A percentile compares a stretch with the other conserved stretches of the same genome.
Conservation (phyloP, 1,284 basidiomycete species). For the Ceratobasidium sp. region DNA sequence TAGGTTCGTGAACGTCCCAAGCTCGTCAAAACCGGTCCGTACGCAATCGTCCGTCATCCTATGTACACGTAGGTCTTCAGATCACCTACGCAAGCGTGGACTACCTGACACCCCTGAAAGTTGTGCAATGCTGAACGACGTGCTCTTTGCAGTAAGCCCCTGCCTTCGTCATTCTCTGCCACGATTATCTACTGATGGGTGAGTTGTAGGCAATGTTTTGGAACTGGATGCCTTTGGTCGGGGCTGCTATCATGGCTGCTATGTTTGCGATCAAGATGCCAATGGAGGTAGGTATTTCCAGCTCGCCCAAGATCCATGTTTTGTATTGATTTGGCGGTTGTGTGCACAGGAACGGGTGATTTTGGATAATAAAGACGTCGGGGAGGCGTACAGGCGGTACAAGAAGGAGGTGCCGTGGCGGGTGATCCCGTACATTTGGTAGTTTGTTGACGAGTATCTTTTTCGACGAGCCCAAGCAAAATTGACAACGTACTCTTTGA, state of each 20-base stretch:
- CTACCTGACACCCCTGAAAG: neutral
- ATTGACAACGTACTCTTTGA: too few relatives aligned
- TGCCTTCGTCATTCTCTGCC: neutral
- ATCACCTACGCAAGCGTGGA: neutral
- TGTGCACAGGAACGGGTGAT: constrained; percentile 17
- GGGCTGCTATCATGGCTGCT: constrained; percentile 5
- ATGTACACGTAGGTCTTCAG: constrained; percentile 21
- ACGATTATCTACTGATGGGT: neutral
- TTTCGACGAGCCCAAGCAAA: neutral
- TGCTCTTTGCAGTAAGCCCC: neutral
- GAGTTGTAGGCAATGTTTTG: constrained; percentile 20
- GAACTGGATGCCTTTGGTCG: constrained; percentile 34
- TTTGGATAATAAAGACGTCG: constrained; percentile 6
- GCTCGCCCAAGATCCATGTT: neutral
- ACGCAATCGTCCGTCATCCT: constrained; percentile 15
- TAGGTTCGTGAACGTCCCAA: constrained; percentile 34
- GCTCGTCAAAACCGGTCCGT: constrained; percentile 26
- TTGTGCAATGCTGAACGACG: constrained; percentile 11
- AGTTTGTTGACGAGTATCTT: neutral
- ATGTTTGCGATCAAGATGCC: constrained; percentile 28
- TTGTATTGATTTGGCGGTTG: neutral
- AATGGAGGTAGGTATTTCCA: constrained; percentile 24
- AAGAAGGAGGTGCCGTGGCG: too few relatives aligned
- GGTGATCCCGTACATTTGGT: constrained; percentile 30
- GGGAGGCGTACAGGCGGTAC: constrained; percentile 2